Evolutionary conservation across 2,329 filamentous ascomycete genomes (phyloP), one percentile per base, ranked within the genome.

Genomic region (Colletotrichum graminicola): DNA sequence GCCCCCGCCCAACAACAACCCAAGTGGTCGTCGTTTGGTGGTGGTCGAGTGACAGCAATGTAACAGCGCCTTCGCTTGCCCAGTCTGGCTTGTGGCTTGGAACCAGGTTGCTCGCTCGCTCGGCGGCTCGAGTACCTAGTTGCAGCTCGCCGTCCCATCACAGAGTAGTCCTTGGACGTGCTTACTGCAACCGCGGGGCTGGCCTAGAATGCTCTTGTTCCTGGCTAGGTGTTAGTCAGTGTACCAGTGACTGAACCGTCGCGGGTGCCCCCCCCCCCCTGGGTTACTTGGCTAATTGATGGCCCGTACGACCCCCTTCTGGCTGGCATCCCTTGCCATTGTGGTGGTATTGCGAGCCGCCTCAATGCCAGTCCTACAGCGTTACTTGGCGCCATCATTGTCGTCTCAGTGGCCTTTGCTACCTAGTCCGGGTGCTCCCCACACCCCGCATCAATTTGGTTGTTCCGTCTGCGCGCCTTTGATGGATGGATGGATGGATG

Each of bases 121-220:
- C n/a, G n/a, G n/a, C n/a, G n/a, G 29, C 11, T n/a, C 52, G 4
- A 6, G 52, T 29, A 29, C 29, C 4, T 36, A 7, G 21, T 56
- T n/a, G 16, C 32, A 32, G 26, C 6, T 26, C 14, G 26, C 26
- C 49, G 6, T 36, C 52, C 49, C 49, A n/a, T 36, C 52, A 32
- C 29, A 29, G 36, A 14, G 32, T 34, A n/a, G n/a, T n/a, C 52
- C 10, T 10, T 11, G 45, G 21, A 47, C 21, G 52, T 21, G 52
- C 29, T 32, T 34, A n/a, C 8, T 34, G 32, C 43, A 21, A 56
- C 56, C 61, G 45, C 21, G 29, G 62, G 29, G 45, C 55, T 16
- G 36, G 67, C 51, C 67, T 71, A 67, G 64, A 57, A 43, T 47
- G 57, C 52, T 16, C 41, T 55, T 34, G 67, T 71, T 71, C 67